phyloP scores from a whole-genome alignment of 2,329 filamentous ascomycete species.

The Passalora sequoiae region DNA sequence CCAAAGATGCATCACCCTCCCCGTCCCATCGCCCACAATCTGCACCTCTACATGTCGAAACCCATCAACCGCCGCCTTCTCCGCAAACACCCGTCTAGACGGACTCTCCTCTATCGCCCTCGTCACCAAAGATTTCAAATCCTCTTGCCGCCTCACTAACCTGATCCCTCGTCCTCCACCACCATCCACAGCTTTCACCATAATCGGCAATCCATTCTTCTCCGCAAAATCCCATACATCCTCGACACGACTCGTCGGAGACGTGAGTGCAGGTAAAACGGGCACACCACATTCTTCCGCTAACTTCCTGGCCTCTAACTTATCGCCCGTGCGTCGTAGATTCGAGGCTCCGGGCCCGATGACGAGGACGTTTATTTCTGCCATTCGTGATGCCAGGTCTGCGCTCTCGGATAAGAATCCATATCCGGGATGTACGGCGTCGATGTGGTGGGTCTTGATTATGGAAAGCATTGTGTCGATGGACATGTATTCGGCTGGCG shows the following conservation, averaged over 20 bases:
- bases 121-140: conserved; percentile 45
- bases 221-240: conserved; percentile 56
- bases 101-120: conserved; percentile 56
- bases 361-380: conserved; percentile 45
- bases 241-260: conserved; percentile 40
- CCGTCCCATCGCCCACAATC: conserved; percentile 53
- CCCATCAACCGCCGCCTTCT: conserved; percentile 58
- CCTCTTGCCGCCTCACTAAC: conserved; percentile 42
- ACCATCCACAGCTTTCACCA: conserved; percentile 62
- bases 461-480: conserved; percentile 47
- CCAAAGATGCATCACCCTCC: conserved; percentile 52
- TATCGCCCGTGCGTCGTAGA: conserved; percentile 52
- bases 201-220: conserved; percentile 49
- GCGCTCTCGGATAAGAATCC: conserved; percentile 58
- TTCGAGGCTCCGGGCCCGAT: conserved; percentile 56
- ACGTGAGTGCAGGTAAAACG: conserved; percentile 45
- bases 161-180: conserved; percentile 59
- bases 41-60: conserved; percentile 60
- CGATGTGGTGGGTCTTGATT: conserved; percentile 47
- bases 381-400: conserved; percentile 46
- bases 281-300: conserved; percentile 51
- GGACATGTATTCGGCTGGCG: conserved; percentile 51
- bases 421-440: conserved; percentile 56
- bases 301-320: conserved; percentile 49
- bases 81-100: conserved; percentile 53